These are phyloP conservation scores for Thalia dealbata DNA, from an alignment of 176 grass and related monocot genomes.

Conservation along the genomic window DNA sequence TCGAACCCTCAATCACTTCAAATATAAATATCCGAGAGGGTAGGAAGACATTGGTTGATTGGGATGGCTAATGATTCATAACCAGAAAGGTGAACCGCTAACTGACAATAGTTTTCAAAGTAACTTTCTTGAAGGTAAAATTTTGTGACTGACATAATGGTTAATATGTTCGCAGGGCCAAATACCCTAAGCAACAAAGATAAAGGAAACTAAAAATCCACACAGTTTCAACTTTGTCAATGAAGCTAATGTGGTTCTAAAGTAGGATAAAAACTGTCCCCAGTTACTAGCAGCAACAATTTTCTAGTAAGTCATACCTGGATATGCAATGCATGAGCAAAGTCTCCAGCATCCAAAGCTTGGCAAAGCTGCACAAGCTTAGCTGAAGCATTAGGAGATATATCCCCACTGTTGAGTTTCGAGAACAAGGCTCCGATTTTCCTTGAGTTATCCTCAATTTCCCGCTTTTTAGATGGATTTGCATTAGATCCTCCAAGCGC, in stretches of 20 bases:
- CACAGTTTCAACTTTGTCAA: neutral
- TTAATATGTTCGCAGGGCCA: neutral
- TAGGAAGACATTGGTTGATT: neutral
- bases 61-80: neutral
- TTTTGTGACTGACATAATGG: neutral
- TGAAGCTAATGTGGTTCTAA: neutral
- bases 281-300: neutral
- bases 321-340: conserved; percentile 61
- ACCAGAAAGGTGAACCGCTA: neutral
- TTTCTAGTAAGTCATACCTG: conserved; percentile 42
- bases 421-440: conserved; percentile 84
- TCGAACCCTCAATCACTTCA: neutral
- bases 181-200: neutral
- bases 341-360: conserved; percentile 66
- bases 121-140: neutral
- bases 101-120: neutral
- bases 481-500: conserved; percentile 56
- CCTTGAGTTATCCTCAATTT: conserved; percentile 94
- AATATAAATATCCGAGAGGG: neutral
- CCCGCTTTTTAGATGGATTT: conserved; percentile 65
- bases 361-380: conserved; percentile 78
- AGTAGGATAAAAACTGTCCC: neutral
- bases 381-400: conserved; percentile 82
- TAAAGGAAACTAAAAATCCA: neutral
- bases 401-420: conserved; percentile 80